Evolutionary conservation across 371 early-diverging fungal species (phyloP).

Genomic region (Chytridiales sp.): DNA sequence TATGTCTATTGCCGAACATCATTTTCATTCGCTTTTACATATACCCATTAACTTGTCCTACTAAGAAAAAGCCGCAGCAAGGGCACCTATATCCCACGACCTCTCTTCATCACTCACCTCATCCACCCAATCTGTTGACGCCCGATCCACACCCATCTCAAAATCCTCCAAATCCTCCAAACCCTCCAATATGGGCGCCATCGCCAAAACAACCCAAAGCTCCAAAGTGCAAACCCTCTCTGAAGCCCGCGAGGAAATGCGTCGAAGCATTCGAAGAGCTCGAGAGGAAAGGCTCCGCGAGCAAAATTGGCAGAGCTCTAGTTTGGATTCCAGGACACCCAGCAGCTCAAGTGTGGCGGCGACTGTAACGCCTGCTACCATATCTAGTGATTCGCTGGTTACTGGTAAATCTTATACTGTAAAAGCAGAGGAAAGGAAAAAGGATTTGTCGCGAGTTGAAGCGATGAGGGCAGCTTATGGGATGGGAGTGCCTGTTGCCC

Average conservation of each 20-base stretch:
- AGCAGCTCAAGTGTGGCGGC: no score
- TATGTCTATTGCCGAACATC: no score
- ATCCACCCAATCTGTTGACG: background rate
- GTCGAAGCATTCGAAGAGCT: constrained; percentile 15
- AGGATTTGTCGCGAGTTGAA: no score
- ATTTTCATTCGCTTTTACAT: background rate
- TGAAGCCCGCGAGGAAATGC: constrained; percentile 26
- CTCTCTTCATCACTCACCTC: background rate
- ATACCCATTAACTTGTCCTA: background rate
- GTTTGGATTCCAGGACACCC: no score
- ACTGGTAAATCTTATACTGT: no score
- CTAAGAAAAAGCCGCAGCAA: background rate
- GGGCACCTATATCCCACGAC: background rate
- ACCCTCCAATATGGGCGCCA: background rate
- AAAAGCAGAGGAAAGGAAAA: no score
- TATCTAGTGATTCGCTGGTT: no score
- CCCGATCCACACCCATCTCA: background rate
- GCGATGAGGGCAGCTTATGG: no score
- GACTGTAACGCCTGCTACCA: no score
- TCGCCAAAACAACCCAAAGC: constrained; percentile 1
- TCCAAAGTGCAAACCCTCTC: constrained; percentile 16
- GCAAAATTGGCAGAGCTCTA: no score
- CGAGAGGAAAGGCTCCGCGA: constrained; percentile 11
- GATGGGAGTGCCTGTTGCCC: no score
- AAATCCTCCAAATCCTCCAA: background rate